phyloP scores from a whole-genome alignment of 768 basidiomycete genomes.

The Sporobolomyces pararoseus region DNA sequence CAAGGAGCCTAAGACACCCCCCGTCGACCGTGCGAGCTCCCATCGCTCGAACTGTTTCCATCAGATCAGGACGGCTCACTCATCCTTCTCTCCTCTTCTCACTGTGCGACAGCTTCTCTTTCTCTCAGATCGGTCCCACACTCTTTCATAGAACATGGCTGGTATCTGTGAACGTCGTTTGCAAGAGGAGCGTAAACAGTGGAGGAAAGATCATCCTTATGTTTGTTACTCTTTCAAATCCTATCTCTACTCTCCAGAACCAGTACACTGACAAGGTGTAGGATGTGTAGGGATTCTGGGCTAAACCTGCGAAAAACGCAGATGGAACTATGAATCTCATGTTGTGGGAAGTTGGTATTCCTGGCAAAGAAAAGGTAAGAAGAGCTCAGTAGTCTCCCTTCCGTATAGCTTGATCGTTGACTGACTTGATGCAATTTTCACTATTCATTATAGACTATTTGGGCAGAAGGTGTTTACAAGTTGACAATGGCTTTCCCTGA shows the following conservation, averaged over 20 bases:
- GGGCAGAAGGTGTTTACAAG: conserved; percentile 96
- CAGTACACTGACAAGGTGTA: not conserved
- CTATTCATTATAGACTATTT: conserved; percentile 86
- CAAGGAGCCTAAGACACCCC: too few species aligned
- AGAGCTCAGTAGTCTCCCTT: not conserved
- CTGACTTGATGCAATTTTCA: too few species aligned
- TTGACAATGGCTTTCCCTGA: conserved; percentile 93
- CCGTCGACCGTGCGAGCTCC: too few species aligned
- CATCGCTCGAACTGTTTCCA: not conserved
- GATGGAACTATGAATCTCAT: conserved; percentile 95
- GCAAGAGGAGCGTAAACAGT: conserved; percentile 95
- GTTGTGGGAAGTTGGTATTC: conserved; percentile 99
- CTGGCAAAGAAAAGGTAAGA: conserved; percentile 79
- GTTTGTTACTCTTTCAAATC: conserved; percentile 57
- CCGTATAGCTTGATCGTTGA: too few species aligned
- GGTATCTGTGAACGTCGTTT: conserved; percentile 90
- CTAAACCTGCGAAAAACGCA: conserved; percentile 78
- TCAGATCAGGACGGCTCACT: not conserved
- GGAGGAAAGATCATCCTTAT: conserved; percentile 98
- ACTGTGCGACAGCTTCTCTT: not conserved
- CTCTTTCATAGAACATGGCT: conserved; percentile 58
- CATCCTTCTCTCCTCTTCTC: not conserved
- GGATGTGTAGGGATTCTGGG: conserved; percentile 79
- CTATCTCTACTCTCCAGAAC: not conserved
- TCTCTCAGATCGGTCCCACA: not conserved